Percentiles rank a stretch among this genome's conserved stretches.
phyloP scores from a whole-genome alignment of 2,329 filamentous ascomycete genomes.

The Fusarium palustre region DNA sequence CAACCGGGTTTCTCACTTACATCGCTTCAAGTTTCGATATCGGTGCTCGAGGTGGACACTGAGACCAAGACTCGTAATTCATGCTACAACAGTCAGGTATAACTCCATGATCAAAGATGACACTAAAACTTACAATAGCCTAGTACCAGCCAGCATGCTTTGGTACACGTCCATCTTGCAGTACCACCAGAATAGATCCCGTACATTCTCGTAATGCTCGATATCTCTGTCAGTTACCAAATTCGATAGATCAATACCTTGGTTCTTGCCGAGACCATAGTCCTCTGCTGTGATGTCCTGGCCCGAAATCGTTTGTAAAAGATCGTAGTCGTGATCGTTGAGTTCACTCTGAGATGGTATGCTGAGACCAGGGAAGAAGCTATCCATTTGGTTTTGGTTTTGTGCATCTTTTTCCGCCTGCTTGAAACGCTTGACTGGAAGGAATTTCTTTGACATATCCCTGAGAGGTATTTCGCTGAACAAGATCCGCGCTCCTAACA shows the following conservation, averaged over 20 bases:
- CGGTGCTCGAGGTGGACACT: conserved; percentile 86
- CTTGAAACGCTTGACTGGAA: conserved; percentile 67
- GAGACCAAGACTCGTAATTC: conserved; percentile 83
- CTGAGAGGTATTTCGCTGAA: conserved; percentile 84
- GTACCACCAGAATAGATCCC: conserved; percentile 96
- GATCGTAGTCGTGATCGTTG: conserved; percentile 56
- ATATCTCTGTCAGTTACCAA: conserved; percentile 71
- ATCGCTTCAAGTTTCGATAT: conserved; percentile 80
- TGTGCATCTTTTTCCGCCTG: conserved; percentile 51
- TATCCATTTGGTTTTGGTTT: conserved; percentile 51
- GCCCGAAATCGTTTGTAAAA: conserved; percentile 59
- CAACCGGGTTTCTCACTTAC: conserved; percentile 56
- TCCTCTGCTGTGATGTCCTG: conserved; percentile 53
- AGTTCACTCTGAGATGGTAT: conserved; percentile 42
- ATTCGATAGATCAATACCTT: conserved; percentile 43
- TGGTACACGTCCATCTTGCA: conserved; percentile 94
- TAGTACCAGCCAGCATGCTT: conserved; percentile 86
- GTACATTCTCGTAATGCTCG: conserved; percentile 81
- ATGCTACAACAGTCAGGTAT: conserved; percentile 65
- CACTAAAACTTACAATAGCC: conserved; percentile 77
- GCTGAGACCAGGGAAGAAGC: conserved; percentile 44
- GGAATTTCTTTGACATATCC: conserved; percentile 76
- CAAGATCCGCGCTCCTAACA: conserved; percentile 85
- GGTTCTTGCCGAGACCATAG: conserved; percentile 52
- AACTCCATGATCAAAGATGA: background rate